Evolutionary conservation across 2,329 filamentous ascomycete species (phyloP).

Genomic region (Claviceps sp.): DNA sequence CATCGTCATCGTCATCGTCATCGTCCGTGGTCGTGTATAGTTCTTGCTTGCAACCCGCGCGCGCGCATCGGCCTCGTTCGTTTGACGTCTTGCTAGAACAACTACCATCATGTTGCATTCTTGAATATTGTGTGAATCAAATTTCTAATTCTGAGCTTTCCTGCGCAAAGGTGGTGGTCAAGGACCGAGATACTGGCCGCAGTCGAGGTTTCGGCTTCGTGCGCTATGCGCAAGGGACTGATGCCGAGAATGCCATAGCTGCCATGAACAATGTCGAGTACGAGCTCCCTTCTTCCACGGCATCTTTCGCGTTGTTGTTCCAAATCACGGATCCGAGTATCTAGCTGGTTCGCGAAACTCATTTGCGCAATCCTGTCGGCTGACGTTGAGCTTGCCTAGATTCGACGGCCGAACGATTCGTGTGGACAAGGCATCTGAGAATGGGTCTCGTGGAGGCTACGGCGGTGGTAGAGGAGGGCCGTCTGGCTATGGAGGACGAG

Average conservation of each 20-base stretch:
- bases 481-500: slow-evolving; percentile 28
- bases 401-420: slow-evolving; percentile 92
- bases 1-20: background rate
- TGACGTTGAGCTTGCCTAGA: slow-evolving; percentile 28
- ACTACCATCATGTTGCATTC: background rate
- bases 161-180: slow-evolving; percentile 69
- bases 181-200: slow-evolving; percentile 90
- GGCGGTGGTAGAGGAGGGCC: slow-evolving; percentile 25
- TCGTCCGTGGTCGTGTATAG: background rate
- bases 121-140: slow-evolving; percentile 6
- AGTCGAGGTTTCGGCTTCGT: slow-evolving; percentile 98
- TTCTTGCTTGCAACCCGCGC: background rate
- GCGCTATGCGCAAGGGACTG: slow-evolving; percentile 63
- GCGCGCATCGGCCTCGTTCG: background rate
- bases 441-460: slow-evolving; percentile 41
- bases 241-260: slow-evolving; percentile 64
- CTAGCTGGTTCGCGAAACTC: background rate
- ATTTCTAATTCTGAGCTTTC: slow-evolving; percentile 10
- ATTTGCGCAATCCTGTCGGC: slow-evolving; percentile 1
- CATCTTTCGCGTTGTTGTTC: background rate
- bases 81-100: background rate
- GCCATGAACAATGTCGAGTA: slow-evolving; percentile 87
- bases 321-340: background rate
- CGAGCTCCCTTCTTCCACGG: slow-evolving; percentile 20
- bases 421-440: slow-evolving; percentile 89